Conservation (phyloP, 1,284 basidiomycete genomes). For the Malassezia obtusa region DNA sequence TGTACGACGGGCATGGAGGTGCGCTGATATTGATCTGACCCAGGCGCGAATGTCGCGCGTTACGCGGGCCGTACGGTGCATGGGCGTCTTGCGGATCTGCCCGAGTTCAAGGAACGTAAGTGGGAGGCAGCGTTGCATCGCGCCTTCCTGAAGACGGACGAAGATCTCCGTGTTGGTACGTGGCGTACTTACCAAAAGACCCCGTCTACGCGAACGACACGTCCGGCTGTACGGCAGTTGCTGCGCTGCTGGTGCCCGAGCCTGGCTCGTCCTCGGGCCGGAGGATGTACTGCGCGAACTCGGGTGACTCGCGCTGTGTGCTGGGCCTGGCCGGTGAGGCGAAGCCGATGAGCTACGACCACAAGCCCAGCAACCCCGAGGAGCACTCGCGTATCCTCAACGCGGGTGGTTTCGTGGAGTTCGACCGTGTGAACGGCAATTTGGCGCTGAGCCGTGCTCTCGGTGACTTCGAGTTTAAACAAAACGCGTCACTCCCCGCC, state of each 20-base stretch:
- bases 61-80: conserved; percentile 85
- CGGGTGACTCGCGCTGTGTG: conserved; percentile 92
- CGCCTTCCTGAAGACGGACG: conserved; percentile 87
- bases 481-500: conserved; percentile 67
- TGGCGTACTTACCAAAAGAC: conserved; percentile 52
- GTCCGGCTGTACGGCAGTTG: conserved; percentile 93
- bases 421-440: conserved; percentile 94
- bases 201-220: conserved; percentile 78
- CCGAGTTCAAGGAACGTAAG: conserved; percentile 61
- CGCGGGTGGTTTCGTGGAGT: conserved; percentile 96
- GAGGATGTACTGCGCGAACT: conserved; percentile 61
- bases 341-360: conserved; percentile 82
- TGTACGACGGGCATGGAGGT: conserved; percentile 99
- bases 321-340: conserved; percentile 73
- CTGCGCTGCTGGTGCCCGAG: conserved; percentile 52
- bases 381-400: conserved; percentile 78
- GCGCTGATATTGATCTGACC: conserved; percentile 35
- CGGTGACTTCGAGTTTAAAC: conserved; percentile 99
- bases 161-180: conserved; percentile 74
- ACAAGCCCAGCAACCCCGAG: conserved; percentile 80
- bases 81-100: conserved; percentile 63
- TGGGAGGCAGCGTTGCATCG: conserved; percentile 73
- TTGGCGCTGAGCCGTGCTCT: conserved; percentile 88
- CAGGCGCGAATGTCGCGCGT: conserved; percentile 77
- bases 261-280: conserved; percentile 20